Evolutionary conservation across 305 asterid genomes (phyloP), one percentile per base, ranked within the genome.

Genomic region (Solanum chacoense): DNA sequence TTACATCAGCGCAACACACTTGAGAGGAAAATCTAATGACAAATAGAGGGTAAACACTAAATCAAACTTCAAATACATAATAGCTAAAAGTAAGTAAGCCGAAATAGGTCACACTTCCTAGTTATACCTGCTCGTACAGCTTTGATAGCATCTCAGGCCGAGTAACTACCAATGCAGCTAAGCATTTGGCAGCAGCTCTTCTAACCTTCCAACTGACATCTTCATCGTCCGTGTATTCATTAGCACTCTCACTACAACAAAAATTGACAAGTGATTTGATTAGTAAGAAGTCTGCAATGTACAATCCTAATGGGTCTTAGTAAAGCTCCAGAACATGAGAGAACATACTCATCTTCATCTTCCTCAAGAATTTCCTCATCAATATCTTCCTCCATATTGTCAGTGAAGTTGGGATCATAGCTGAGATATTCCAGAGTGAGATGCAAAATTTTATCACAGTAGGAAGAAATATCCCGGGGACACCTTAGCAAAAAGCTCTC

Each of bases 161-260:
- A 90, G 99, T 95, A 91, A 96, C 98, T 91, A 96, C 94, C 89
- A 96, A 89, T 36, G 98, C 98, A 36, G 98, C 95, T 90, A 98
- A 93, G 92, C 99, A 96, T 93, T 98, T 98, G 79, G 98, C 98
- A 92, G 99, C 94, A 91, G 99, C 99, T 91, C 99, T 93, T 85
- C 99, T 94, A 88, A 98, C 99, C 93, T 98, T 98, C 99, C 99
- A 98, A 93, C 99, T 98, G 72, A 93, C 95, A 92, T 98, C 99
- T 94, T 98, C 99, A 90, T 98, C 99, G 87, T 98, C 99, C 4
- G 99, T 98, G 94, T 98, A 98, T 89, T 98, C 99, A 89, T 96
- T 91, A 85, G 98, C 99, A 90, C 98, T 98, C 95, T 98, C 99
- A 87, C 99, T 98, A 77, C 93, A 93, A 84, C 85, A 84, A 32